These are phyloP conservation scores for Ogataea degrootiae DNA, from an alignment of 805 yeast genomes.

Conservation along the genomic window DNA sequence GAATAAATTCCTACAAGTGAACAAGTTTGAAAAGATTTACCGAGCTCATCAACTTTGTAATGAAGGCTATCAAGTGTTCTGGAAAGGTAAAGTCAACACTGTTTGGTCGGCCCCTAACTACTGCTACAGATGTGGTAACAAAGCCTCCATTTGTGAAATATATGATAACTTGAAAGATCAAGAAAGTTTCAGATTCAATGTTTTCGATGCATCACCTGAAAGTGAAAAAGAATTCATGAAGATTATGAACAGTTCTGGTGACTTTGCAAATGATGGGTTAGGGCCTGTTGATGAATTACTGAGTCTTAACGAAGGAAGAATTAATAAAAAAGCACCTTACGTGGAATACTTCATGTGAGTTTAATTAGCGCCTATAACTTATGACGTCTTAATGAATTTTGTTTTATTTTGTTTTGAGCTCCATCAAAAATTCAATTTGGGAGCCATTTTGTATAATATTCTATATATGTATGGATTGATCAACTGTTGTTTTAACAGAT, in stretches of 20 bases:
- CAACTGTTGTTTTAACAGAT: no score
- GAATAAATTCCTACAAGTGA: conserved; percentile 74
- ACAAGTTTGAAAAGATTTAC: conserved; percentile 73
- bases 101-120: conserved; percentile 99
- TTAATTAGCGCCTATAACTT: not conserved
- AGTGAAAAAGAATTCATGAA: conserved; percentile 55
- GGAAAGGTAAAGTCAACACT: conserved; percentile 86
- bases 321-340: conserved; percentile 33
- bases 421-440: not conserved
- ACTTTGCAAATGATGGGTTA: conserved; percentile 9
- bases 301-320: conserved; percentile 13
- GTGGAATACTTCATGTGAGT: conserved; percentile 37
- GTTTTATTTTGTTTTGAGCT: not conserved
- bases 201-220: conserved; percentile 96
- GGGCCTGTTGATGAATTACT: conserved; percentile 11
- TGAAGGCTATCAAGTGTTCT: conserved; percentile 90
- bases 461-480: no score
- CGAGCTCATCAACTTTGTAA: conserved; percentile 97
- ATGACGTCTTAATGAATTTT: not conserved
- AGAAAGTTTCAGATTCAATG: conserved; percentile 67
- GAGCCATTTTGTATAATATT: not conserved
- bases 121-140: conserved; percentile 94
- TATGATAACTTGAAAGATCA: conserved; percentile 53
- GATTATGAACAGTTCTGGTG: conserved; percentile 35
- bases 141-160: conserved; percentile 94